Conservation (phyloP, 306 rosid species). For the Glycine latifolia region DNA sequence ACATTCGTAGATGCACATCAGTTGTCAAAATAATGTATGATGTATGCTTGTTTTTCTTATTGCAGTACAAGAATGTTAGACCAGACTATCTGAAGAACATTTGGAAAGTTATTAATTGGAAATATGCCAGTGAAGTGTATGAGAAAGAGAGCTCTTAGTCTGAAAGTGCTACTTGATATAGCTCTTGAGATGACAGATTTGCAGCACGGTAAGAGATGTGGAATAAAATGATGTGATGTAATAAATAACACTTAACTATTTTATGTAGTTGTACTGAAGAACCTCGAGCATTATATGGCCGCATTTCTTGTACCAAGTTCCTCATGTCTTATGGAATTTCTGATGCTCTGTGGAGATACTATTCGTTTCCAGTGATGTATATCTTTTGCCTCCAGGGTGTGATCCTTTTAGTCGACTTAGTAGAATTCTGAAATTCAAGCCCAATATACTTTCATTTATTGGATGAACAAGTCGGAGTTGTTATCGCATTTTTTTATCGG, state of each 20-base stretch:
- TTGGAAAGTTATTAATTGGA: constrained; percentile 96
- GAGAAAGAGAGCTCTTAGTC: constrained; percentile 62
- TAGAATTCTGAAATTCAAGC: constrained; percentile 22
- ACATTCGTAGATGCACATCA: constrained; percentile 14
- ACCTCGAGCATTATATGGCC: constrained; percentile 25
- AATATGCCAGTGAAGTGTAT: constrained; percentile 74
- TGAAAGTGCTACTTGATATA: constrained; percentile 40
- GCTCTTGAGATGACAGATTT: constrained; percentile 33
- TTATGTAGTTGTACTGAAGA: constrained; percentile 27
- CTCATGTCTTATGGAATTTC: constrained; percentile 31
- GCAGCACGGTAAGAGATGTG: constrained; percentile 27
- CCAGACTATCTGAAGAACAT: constrained; percentile 98
- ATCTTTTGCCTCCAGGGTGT: constrained; percentile 13
- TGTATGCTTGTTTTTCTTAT: constrained; percentile 44
- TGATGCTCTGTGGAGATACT: not conserved
- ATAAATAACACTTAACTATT: constrained; percentile 3
- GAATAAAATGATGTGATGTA: constrained; percentile 50
- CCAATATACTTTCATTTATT: not conserved
- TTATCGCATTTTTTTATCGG: too few relatives aligned
- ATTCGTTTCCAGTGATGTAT: not conserved
- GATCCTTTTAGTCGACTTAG: constrained; percentile 26
- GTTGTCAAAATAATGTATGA: constrained; percentile 40
- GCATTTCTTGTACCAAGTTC: constrained; percentile 29
- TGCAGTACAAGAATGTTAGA: constrained; percentile 97
- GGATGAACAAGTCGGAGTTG: constrained; percentile 9